Base-by-base conservation (phyloP, 2,329 filamentous ascomycete genomes). In the Periconia sp. region DNA sequence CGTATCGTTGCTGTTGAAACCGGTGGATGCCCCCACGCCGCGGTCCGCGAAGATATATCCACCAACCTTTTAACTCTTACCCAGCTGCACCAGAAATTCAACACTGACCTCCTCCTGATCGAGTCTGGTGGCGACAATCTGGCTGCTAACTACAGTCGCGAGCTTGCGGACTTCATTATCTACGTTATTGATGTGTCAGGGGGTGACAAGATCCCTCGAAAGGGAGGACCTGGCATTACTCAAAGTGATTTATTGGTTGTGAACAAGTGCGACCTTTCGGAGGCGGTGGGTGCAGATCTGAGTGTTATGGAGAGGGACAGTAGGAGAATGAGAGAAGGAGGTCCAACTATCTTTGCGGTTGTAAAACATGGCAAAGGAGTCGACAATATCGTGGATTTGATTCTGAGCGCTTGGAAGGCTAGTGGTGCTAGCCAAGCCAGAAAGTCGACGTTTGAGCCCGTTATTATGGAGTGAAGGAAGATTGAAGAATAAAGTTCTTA, bases 141-240 rank as follows among this genome's bases (percentile, higher is more conserved):
- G 1, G 94, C 94, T 0, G 94, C 94, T 3, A 99, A 99, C 80
- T 99, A 99, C 82, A 90, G 85, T 51, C 84, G 94, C 53, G 94
- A 99, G 77, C 81, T 99, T 61, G 94, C 94, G 1, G 94, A 99
- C 75, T 99, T 90, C 74, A 99, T 99, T 76, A 88, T 99, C 76
- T 99, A 99, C 74, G 94, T 99, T 30, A 97, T 99, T 65, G 94
- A 99, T 75, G 94, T 99, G 17, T 90, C 87, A 52, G 94, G 94
- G 19, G 94, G 94, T 13, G 94, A 99, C 76, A 99, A 99, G 83
- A 88, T 99, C 47, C 94, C 94, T 0, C 79, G 94, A 27, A 99
- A 99, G 79, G 94, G 94, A 27, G 94, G 94, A 0, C 94, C 94
- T 0, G 94, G 94, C 1, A 99, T 99, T 72, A 99, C 94, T 6